These are phyloP conservation scores for Erodium maritimum DNA, from an alignment of 345 rosid genomes.

Conservation along the genomic window DNA sequence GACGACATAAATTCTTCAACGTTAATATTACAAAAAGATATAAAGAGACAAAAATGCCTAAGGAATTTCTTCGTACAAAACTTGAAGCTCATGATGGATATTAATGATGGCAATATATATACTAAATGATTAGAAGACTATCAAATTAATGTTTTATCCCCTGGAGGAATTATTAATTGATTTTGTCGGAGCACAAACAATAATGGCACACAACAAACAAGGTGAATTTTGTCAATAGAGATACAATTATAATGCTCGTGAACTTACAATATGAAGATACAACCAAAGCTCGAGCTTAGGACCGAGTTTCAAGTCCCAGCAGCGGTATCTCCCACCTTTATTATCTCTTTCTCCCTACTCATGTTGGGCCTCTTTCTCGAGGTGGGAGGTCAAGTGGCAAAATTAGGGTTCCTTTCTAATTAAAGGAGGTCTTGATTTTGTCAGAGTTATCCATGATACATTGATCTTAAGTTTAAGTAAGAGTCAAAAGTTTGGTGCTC, in stretches of 20 bases:
- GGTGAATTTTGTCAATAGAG: background rate
- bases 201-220: background rate
- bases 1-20: background rate
- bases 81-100: background rate
- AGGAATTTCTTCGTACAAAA: background rate
- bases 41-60: background rate
- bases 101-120: too few species aligned
- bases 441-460: too few species aligned
- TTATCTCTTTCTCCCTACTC: too few species aligned
- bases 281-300: too few species aligned
- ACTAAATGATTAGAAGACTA: background rate
- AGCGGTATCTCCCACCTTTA: too few species aligned
- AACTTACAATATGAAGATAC: background rate
- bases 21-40: background rate
- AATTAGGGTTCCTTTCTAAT: too few species aligned
- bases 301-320: too few species aligned
- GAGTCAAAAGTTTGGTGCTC: too few species aligned
- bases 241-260: background rate
- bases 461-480: too few species aligned
- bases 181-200: background rate
- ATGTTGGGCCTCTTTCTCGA: too few species aligned
- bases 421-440: too few species aligned
- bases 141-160: background rate
- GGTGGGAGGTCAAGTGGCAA: too few species aligned
- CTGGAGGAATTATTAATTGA: background rate